These are phyloP conservation scores for Anisogramma anomala DNA, from an alignment of 2,329 filamentous ascomycete genomes.

Conservation along the genomic window DNA sequence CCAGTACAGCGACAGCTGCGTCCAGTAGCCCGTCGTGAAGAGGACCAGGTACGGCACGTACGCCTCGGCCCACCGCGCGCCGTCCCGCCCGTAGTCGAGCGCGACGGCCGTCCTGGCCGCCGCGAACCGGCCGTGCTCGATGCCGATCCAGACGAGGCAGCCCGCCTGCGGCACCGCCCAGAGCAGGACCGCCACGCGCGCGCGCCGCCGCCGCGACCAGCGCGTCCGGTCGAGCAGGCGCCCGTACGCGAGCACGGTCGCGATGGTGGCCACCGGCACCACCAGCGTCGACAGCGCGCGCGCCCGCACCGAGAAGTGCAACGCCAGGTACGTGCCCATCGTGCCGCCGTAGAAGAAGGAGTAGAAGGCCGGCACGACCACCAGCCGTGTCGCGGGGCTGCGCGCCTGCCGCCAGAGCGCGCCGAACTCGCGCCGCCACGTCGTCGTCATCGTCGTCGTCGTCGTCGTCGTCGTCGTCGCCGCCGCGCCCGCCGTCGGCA, in stretches of 20 bases:
- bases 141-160: constrained; percentile 24
- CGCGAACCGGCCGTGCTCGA: constrained; percentile 11
- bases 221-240: constrained; percentile 14
- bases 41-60: constrained; percentile 13
- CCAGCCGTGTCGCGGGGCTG: constrained; percentile 22
- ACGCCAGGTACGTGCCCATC: constrained; percentile 25
- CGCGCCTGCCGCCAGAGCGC: constrained; percentile 17
- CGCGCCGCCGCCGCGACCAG: constrained; percentile 20
- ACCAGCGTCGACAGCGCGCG: constrained; percentile 21
- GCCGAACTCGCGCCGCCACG: constrained; percentile 17
- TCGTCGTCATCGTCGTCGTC: constrained; percentile 14
- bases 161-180: constrained; percentile 21
- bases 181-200: constrained; percentile 20
- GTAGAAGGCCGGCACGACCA: constrained; percentile 26
- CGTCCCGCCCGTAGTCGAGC: constrained; percentile 9
- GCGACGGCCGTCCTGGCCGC: neutral
- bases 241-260: constrained; percentile 16
- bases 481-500: constrained; percentile 16
- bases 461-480: constrained; percentile 19
- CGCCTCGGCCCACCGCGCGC: constrained; percentile 11
- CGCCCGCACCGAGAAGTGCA: constrained; percentile 24
- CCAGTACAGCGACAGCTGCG: constrained; percentile 23
- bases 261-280: constrained; percentile 21
- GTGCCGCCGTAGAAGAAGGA: constrained; percentile 29
- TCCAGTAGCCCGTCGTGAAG: constrained; percentile 15